phyloP scores from a whole-genome alignment of 352 stramenopile genomes.

The Thraustotheca clavata region DNA sequence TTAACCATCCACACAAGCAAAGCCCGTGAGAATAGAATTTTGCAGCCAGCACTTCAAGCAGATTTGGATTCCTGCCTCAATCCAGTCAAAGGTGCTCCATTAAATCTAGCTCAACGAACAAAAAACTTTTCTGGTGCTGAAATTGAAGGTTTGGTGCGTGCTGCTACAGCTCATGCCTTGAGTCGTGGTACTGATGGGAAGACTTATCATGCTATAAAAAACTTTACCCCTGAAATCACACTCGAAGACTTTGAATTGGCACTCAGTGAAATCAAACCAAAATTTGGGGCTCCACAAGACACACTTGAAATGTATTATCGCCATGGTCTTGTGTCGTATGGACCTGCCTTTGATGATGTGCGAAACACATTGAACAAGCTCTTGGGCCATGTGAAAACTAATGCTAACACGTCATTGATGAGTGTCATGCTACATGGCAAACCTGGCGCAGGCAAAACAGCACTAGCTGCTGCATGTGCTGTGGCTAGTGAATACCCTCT shows the following conservation, averaged over 20 bases:
- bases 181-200: conserved; percentile 73
- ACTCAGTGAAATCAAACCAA: conserved; percentile 94
- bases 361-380: conserved; percentile 87
- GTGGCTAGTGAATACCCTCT: conserved; percentile 96
- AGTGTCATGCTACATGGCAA: conserved; percentile 95
- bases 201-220: conserved; percentile 70
- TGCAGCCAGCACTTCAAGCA: conserved; percentile 60
- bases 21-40: conserved; percentile 56
- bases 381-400: conserved; percentile 92
- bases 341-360: conserved; percentile 90
- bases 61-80: conserved; percentile 70
- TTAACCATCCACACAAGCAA: conserved; percentile 97
- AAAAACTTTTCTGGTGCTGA: conserved; percentile 99
- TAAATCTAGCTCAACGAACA: conserved; percentile 90
- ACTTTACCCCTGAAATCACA: conserved; percentile 69
- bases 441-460: conserved; percentile 93
- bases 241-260: conserved; percentile 94
- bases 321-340: conserved; percentile 96
- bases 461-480: conserved; percentile 94
- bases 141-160: conserved; percentile 97
- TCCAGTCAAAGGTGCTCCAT: conserved; percentile 53
- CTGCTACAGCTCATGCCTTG: conserved; percentile 79
- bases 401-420: conserved; percentile 95
- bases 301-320: conserved; percentile 91
- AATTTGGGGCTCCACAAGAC: conserved; percentile 94